Conservation (phyloP, 2,329 filamentous ascomycete species). For the Dactylellina sp. region DNA sequence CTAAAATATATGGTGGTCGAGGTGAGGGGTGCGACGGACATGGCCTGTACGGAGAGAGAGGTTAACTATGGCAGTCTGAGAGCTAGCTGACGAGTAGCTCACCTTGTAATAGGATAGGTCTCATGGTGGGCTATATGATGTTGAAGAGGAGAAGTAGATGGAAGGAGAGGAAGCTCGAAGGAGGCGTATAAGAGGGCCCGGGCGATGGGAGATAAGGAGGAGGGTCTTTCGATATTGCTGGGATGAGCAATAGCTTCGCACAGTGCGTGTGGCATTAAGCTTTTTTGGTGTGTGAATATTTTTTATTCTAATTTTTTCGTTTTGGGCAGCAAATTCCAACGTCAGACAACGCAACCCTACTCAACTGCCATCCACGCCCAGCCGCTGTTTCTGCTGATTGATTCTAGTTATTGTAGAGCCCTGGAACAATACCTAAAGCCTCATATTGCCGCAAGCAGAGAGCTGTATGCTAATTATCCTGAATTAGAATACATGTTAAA, state of each 20-base stretch:
- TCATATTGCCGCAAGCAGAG: too few species aligned
- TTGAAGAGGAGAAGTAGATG: slow-evolving; percentile 8
- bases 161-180: not conserved
- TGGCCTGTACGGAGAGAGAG: slow-evolving; percentile 25
- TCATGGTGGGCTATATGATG: slow-evolving; percentile 74
- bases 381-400: not conserved
- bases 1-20: slow-evolving; percentile 13
- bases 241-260: slow-evolving; percentile 53
- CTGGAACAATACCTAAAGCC: too few species aligned
- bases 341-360: slow-evolving; percentile 49
- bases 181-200: not conserved
- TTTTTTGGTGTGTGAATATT: slow-evolving; percentile 55
- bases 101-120: slow-evolving; percentile 93
- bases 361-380: not conserved
- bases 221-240: slow-evolving; percentile 33
- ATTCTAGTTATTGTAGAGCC: too few species aligned
- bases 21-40: slow-evolving; percentile 40
- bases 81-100: slow-evolving; percentile 18
- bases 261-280: too few species aligned
- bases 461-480: too few species aligned
- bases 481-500: too few species aligned
- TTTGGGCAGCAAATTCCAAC: slow-evolving; percentile 45
- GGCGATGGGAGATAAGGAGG: slow-evolving; percentile 47
- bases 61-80: slow-evolving; percentile 57
- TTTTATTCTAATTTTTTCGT: slow-evolving; percentile 38